These are phyloP conservation scores for Gentiana straminea DNA, from an alignment of 257 asterid genomes.

Conservation along the genomic window DNA sequence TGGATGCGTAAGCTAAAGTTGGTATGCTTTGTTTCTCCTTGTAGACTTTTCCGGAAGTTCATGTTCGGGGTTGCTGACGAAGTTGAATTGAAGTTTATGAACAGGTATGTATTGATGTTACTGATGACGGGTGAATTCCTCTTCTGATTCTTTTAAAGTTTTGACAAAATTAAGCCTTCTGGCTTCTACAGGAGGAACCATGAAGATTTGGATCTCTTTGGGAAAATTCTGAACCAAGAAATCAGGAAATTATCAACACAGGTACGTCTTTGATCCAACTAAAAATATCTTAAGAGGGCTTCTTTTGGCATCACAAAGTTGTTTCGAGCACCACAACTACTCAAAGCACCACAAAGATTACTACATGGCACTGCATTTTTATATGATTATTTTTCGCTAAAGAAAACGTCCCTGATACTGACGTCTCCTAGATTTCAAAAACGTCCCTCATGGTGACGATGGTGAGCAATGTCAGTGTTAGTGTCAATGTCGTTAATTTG, in stretches of 20 bases:
- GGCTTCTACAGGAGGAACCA: conserved; percentile 56
- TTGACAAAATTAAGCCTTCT: background rate
- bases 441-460: no score
- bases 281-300: background rate
- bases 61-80: conserved; percentile 97
- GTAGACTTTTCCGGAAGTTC: conserved; percentile 76
- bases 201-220: conserved; percentile 68
- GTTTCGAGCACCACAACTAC: no score
- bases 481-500: no score
- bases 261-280: conserved; percentile 29
- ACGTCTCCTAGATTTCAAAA: no score
- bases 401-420: no score
- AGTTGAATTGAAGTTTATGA: conserved; percentile 83
- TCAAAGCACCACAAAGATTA: no score
- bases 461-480: no score
- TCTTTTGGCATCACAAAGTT: no score
- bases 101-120: conserved; percentile 44
- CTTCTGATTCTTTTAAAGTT: background rate
- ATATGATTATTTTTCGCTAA: no score
- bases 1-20: background rate
- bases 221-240: conserved; percentile 83
- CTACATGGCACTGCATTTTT: no score
- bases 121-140: conserved; percentile 5
- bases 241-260: conserved; percentile 79
- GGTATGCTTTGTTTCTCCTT: conserved; percentile 6